Conservation (phyloP, 768 basidiomycete genomes). For the Fomitopsis serialis region DNA sequence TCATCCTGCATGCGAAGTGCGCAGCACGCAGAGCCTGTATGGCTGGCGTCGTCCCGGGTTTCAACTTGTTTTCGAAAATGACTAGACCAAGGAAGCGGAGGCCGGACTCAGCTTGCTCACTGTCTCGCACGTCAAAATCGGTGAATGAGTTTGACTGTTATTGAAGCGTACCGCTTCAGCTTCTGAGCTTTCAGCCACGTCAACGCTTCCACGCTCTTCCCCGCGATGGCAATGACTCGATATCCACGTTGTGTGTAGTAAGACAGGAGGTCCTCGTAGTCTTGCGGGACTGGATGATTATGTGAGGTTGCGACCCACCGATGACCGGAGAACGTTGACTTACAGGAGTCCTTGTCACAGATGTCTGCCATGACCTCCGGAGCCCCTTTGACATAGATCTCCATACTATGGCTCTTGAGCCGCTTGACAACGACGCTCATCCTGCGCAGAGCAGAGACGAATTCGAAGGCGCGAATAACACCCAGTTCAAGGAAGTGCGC, state of each 20-base stretch:
- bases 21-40: constrained; percentile 86
- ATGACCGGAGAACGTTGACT: constrained; percentile 27
- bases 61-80: constrained; percentile 98
- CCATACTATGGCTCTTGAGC: constrained; percentile 92
- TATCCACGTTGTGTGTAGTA: constrained; percentile 97
- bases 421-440: constrained; percentile 99
- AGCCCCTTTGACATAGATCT: constrained; percentile 98
- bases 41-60: constrained; percentile 84
- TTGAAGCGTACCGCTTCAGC: constrained; percentile 71
- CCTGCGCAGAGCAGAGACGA: constrained; percentile 84
- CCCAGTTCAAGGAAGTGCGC: constrained; percentile 97
- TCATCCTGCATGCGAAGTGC: constrained; percentile 94
- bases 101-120: constrained; percentile 90
- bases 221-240: constrained; percentile 96
- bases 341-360: constrained; percentile 88
- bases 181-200: constrained; percentile 97
- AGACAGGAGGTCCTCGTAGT: constrained; percentile 92
- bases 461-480: constrained; percentile 94
- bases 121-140: constrained; percentile 24
- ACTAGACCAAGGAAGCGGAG: constrained; percentile 91
- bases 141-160: not conserved
- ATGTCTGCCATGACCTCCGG: constrained; percentile 97
- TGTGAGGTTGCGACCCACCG: constrained; percentile 1
- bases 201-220: constrained; percentile 88
- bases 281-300: constrained; percentile 70